Conservation (phyloP, 169 alveolate species). For the Theileria equi region DNA sequence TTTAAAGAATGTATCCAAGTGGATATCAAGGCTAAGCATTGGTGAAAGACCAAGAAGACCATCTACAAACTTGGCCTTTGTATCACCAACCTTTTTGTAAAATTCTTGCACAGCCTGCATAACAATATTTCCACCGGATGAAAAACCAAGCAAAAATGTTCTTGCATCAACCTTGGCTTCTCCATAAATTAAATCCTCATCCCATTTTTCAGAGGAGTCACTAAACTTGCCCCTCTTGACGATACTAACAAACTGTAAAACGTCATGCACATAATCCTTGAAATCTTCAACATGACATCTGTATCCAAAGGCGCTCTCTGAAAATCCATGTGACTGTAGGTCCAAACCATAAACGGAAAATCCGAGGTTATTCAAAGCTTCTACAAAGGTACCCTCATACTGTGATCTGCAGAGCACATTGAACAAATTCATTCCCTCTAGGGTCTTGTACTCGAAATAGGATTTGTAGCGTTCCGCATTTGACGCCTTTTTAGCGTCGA, state of each 20-base stretch:
- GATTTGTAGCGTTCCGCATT: conserved; percentile 1
- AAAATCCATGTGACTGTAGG: conserved; percentile 67
- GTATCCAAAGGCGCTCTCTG: conserved; percentile 54
- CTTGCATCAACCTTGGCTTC: conserved; percentile 32
- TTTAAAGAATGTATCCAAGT: neutral
- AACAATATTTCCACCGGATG: conserved; percentile 70
- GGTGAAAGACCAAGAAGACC: conserved; percentile 67
- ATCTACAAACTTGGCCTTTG: conserved; percentile 30
- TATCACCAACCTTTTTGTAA: neutral
- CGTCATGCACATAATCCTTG: conserved; percentile 60
- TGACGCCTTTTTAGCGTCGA: too few relatives aligned
- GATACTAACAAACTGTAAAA: conserved; percentile 62
- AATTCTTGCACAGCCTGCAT: conserved; percentile 42
- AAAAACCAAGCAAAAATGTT: conserved; percentile 58
- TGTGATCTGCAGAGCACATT: conserved; percentile 10
- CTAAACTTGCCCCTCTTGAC: conserved; percentile 31
- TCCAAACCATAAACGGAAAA: conserved; percentile 68
- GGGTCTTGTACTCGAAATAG: conserved; percentile 7
- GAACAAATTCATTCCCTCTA: neutral
- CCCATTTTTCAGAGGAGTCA: conserved; percentile 12
- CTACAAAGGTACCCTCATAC: conserved; percentile 59
- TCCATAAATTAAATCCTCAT: conserved; percentile 8
- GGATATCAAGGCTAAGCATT: conserved; percentile 47
- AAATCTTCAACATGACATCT: conserved; percentile 18
- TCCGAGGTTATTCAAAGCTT: conserved; percentile 61